phyloP scores from a whole-genome alignment of 495 filamentous ascomycete genomes.

The Pseudoneurospora amorphoporcata region DNA sequence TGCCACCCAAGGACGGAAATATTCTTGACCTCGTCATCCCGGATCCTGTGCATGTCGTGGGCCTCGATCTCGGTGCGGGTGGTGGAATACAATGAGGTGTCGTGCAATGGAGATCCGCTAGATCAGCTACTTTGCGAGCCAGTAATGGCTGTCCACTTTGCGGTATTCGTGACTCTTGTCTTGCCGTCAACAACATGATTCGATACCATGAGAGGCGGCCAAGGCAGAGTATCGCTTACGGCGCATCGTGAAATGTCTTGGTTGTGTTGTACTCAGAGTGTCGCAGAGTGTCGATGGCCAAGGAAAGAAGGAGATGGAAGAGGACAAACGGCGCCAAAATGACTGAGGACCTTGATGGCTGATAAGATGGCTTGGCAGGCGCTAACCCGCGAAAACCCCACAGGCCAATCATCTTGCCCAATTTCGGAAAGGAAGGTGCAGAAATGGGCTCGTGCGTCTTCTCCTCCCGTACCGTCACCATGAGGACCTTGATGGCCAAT shows the following conservation, averaged over 20 bases:
- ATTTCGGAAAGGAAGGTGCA: background rate
- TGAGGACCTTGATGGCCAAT: background rate
- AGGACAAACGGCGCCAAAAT: background rate
- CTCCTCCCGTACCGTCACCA: background rate
- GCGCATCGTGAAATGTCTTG: background rate
- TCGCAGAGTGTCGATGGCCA: background rate
- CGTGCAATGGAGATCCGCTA: background rate
- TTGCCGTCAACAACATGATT: background rate
- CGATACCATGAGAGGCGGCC: background rate
- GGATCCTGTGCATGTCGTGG: background rate
- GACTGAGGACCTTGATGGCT: slow-evolving; percentile 16
- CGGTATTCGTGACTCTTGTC: background rate
- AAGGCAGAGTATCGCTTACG: background rate
- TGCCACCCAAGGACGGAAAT: background rate
- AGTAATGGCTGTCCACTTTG: background rate
- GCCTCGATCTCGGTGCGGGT: background rate
- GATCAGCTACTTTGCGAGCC: background rate
- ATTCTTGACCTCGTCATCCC: background rate
- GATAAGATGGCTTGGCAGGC: slow-evolving; percentile 4
- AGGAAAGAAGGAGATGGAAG: background rate
- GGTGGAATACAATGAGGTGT: background rate
- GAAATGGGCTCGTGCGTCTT: background rate
- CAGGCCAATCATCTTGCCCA: background rate
- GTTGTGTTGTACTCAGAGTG: background rate
- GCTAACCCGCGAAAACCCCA: background rate